A percentile compares a stretch with the other conserved stretches of the same genome.
phyloP scores from a whole-genome alignment of 202 grass and related monocot genomes.

The Miscanthus sacchariflorus region DNA sequence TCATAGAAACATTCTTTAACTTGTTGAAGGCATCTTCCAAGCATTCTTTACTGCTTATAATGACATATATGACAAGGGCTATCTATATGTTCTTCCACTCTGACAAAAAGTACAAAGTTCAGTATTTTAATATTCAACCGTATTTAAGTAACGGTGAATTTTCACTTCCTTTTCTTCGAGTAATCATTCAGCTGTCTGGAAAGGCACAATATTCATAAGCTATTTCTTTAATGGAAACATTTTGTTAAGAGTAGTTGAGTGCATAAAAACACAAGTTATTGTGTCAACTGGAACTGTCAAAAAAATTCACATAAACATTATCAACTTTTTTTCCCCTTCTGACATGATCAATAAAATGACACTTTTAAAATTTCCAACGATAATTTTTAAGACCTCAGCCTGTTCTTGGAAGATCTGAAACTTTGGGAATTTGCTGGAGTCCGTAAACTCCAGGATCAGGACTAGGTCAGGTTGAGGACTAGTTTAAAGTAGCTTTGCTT shows the following conservation, averaged over 20 bases:
- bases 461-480: neutral
- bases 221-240: neutral
- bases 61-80: neutral
- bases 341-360: neutral
- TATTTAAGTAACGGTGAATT: neutral
- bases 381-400: neutral
- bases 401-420: neutral
- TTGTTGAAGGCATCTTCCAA: neutral
- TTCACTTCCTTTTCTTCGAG: neutral
- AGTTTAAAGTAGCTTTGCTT: neutral
- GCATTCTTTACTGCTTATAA: neutral
- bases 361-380: neutral
- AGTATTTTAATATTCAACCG: slow-evolving; percentile 10
- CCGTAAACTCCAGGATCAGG: neutral
- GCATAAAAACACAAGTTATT: neutral
- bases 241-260: neutral
- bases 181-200: neutral
- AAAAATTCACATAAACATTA: neutral
- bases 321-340: neutral
- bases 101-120: slow-evolving; percentile 1
- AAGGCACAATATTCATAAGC: slow-evolving; percentile 15
- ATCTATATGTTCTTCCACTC: neutral
- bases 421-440: neutral
- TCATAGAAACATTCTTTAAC: neutral
- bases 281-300: neutral